These are phyloP conservation scores for Linum tenue DNA, from an alignment of 345 rosid genomes.

Conservation along the genomic window DNA sequence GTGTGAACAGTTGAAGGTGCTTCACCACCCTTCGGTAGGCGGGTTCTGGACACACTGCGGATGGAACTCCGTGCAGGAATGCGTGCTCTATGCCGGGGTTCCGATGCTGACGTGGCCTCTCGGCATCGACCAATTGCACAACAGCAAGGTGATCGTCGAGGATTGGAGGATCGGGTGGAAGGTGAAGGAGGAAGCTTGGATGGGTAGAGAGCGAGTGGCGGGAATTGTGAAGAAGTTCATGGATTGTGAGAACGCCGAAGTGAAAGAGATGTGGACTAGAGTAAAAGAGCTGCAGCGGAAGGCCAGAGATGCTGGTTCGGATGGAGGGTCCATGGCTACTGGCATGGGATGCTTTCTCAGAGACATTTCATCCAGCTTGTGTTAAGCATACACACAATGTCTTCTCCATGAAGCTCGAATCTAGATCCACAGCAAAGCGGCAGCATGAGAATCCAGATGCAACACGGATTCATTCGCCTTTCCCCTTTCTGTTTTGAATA, in stretches of 20 bases:
- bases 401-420: too few relatives aligned
- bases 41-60: constrained; percentile 16
- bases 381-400: too few relatives aligned
- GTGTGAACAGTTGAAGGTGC: constrained; percentile 15
- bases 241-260: constrained; percentile 19
- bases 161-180: constrained; percentile 13
- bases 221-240: constrained; percentile 15
- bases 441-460: too few relatives aligned
- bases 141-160: constrained; percentile 1
- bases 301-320: constrained; percentile 21
- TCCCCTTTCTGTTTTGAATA: too few relatives aligned
- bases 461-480: too few relatives aligned
- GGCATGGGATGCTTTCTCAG: too few relatives aligned
- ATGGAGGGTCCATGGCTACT: constrained; percentile 21
- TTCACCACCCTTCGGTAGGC: constrained; percentile 11
- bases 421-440: too few relatives aligned
- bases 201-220: constrained; percentile 21
- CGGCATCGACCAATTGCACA: background rate
- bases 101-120: constrained; percentile 9
- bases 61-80: constrained; percentile 12
- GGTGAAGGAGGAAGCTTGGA: constrained; percentile 1
- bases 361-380: too few relatives aligned
- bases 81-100: constrained; percentile 1
- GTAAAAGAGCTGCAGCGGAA: constrained; percentile 14
- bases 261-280: constrained; percentile 25